Base-by-base conservation (phyloP, 1,284 basidiomycete species). In the Ceratorhiza oryzae-sativae region DNA sequence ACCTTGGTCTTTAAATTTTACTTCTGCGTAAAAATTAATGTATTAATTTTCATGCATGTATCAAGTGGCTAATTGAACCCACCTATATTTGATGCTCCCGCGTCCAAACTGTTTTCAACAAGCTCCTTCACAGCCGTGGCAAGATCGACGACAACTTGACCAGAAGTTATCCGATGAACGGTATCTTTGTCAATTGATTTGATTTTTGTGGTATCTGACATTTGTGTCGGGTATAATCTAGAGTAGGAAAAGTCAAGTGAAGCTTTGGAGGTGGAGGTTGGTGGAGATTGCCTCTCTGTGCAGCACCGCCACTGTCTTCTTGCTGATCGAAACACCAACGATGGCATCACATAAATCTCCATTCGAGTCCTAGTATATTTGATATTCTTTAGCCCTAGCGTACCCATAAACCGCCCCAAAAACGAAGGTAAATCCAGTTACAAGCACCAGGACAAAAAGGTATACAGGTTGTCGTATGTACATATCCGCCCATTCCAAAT, bases 61-160 rank as follows among this genome's bases (percentile, higher is more conserved):
- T n/a, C n/a, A n/a, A 25, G 20, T 53, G 32, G 18, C 20, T 36
- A 56, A n/a, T n/a, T n/a, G n/a, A n/a, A n/a, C 88, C 62, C 60
- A 92, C 95, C 95, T 61, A 99, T 89, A 75, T 82, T 89, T 0
- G 92, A 94, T 0, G 96, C 93, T 0, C 91, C 91, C 0, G 97
- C 95, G 79, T 99, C 97, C 32, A 98, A 83, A 72, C 94, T 93
- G 79, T 99, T 99, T 81, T 99, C 97, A 1, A 99, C 87, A 1
- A 99, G 87, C 80, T 99, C 97, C 79, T 99, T 99, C 71, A 99
- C 90, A 0, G 94, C 94, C 0, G 90, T 92, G 78, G 95, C 95
- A 0, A 99, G 86, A 79, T 98, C 95, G 34, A 97, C 86, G 0
- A 99, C 92, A 36, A 99, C 97, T 79, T 99, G 97, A 0, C 94